Percentiles rank a stretch among this genome's conserved stretches.
Conservation (phyloP, 306 rosid genomes). For the Quercus alba region DNA sequence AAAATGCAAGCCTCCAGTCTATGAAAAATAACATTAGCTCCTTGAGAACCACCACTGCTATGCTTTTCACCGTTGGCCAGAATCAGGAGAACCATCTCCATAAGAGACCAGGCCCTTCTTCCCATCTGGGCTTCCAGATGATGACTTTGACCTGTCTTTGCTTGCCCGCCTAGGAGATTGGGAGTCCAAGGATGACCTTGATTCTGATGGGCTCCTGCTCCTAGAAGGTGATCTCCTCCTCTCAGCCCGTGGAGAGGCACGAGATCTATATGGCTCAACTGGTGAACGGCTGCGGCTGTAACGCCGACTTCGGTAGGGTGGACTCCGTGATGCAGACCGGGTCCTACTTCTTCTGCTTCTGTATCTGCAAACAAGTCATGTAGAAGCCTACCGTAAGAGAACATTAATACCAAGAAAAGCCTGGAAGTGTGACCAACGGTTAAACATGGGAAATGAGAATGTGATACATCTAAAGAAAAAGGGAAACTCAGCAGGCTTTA, state of each 20-base stretch:
- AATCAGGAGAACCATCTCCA: constrained; percentile 65
- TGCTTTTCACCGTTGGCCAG: constrained; percentile 20
- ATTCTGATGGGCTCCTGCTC: constrained; percentile 60
- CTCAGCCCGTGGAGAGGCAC: constrained; percentile 47
- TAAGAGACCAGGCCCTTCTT: constrained; percentile 88
- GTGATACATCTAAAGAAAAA: no score
- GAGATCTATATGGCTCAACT: constrained; percentile 43
- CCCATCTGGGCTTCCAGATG: constrained; percentile 62
- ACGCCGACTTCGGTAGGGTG: constrained; percentile 57
- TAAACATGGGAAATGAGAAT: not conserved
- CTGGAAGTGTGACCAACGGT: not conserved
- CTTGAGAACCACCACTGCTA: not conserved
- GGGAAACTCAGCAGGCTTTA: no score
- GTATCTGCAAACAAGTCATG: constrained; percentile 43
- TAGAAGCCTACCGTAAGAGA: not conserved
- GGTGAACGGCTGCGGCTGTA: constrained; percentile 67
- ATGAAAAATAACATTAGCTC: not conserved
- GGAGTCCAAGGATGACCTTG: constrained; percentile 58
- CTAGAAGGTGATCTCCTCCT: constrained; percentile 47
- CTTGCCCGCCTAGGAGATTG: constrained; percentile 46
- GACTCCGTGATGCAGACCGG: constrained; percentile 78
- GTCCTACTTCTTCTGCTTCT: constrained; percentile 87
- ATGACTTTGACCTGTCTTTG: constrained; percentile 53
- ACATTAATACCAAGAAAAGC: not conserved
- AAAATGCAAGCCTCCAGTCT: constrained; percentile 1